Percentiles rank a stretch among this genome's conserved stretches.
These are phyloP conservation scores for Achaetomiella virescens DNA, from an alignment of 495 filamentous ascomycete species.

Conservation along the genomic window DNA sequence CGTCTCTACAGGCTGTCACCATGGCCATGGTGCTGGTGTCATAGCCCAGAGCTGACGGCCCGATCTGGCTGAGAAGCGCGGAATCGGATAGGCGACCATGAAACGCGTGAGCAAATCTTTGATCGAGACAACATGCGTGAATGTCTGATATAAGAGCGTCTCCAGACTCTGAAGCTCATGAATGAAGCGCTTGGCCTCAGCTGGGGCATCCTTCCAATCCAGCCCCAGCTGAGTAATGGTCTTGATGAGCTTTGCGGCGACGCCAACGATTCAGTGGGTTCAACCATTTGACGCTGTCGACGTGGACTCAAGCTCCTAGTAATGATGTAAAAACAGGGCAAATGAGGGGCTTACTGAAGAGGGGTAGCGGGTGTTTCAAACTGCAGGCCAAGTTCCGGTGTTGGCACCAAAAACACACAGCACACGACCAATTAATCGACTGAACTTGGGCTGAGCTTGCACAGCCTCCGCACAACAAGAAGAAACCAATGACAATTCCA, in stretches of 20 bases:
- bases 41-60: not conserved
- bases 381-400: no score
- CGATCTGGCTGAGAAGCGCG: constrained; percentile 16
- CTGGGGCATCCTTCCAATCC: constrained; percentile 26
- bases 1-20: not conserved
- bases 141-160: constrained; percentile 22
- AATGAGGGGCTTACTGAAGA: no score
- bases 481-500: no score
- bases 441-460: no score
- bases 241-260: constrained; percentile 21
- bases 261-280: no score
- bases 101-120: constrained; percentile 17
- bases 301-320: no score
- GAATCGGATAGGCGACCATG: constrained; percentile 15
- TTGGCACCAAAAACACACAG: no score
- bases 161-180: constrained; percentile 20
- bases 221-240: constrained; percentile 17
- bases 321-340: no score
- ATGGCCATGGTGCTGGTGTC: not conserved
- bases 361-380: no score
- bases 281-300: no score
- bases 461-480: no score
- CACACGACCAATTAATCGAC: no score
- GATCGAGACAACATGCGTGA: constrained; percentile 17
- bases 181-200: constrained; percentile 21